These are phyloP conservation scores for Wickerhamomyces hampshirensis DNA, from an alignment of 805 yeast species.

Conservation along the genomic window DNA sequence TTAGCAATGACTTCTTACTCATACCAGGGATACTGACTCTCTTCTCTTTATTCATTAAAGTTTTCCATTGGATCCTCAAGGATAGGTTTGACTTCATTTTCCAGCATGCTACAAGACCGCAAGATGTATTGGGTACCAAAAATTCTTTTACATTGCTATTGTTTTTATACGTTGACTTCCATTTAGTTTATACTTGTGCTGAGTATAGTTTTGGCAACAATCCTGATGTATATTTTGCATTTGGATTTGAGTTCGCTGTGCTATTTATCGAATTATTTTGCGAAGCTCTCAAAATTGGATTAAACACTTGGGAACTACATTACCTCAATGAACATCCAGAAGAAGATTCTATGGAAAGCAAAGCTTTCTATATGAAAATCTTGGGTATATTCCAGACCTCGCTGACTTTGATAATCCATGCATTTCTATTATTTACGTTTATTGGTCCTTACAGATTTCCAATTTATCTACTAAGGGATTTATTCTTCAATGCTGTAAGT, in stretches of 20 bases:
- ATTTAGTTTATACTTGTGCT: constrained; percentile 50
- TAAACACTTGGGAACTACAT: constrained; percentile 53
- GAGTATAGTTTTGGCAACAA: constrained; percentile 33
- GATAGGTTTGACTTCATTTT: constrained; percentile 44
- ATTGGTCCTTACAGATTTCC: constrained; percentile 41
- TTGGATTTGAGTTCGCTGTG: constrained; percentile 74
- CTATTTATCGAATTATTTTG: constrained; percentile 50
- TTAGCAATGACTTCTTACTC: constrained; percentile 42
- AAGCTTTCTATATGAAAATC: constrained; percentile 52
- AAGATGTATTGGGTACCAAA: constrained; percentile 31
- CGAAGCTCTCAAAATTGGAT: constrained; percentile 38
- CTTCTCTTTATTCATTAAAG: constrained; percentile 48
- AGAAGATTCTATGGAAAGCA: constrained; percentile 71
- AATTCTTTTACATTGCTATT: constrained; percentile 40
- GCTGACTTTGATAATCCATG: constrained; percentile 41
- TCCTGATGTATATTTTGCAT: constrained; percentile 56
- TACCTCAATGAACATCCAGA: constrained; percentile 42
- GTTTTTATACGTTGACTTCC: constrained; percentile 46
- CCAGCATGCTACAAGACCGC: constrained; percentile 36
- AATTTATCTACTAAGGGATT: constrained; percentile 45
- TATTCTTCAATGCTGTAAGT: constrained; percentile 31
- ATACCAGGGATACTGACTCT: constrained; percentile 36
- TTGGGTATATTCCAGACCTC: constrained; percentile 50
- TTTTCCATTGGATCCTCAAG: constrained; percentile 69
- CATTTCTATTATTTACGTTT: constrained; percentile 42